phyloP scores from a whole-genome alignment of 306 rosid species.

The Sesbania bispinosa region DNA sequence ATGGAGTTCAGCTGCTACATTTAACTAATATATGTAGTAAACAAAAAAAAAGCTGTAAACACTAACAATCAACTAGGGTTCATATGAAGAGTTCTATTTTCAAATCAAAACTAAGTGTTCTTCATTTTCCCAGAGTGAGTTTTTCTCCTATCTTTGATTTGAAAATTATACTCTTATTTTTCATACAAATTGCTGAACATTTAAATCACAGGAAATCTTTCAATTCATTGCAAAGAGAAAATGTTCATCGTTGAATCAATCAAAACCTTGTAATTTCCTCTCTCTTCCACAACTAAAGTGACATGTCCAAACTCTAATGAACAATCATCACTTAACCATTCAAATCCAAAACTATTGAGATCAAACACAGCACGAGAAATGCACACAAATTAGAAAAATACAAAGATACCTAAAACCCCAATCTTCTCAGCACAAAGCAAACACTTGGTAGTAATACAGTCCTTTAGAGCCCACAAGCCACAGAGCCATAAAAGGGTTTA shows the following conservation, averaged over 20 bases:
- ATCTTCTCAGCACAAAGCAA: not conserved
- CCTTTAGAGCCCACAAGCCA: not conserved
- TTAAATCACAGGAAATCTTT: not conserved
- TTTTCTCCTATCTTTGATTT: not conserved
- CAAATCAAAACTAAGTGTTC: not conserved
- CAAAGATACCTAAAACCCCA: not conserved
- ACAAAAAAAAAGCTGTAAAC: not conserved
- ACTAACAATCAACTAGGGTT: not conserved
- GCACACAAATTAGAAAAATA: not conserved
- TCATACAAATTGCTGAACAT: not conserved
- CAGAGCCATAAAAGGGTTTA: not conserved
- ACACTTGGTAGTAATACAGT: not conserved
- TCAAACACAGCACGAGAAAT: not conserved
- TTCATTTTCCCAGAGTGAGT: not conserved
- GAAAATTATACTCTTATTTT: not conserved
- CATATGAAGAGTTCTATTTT: not conserved
- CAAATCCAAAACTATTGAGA: not conserved
- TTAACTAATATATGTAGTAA: not conserved
- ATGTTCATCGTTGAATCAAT: not conserved
- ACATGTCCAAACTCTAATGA: not conserved
- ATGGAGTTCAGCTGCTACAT: not conserved
- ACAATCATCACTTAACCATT: not conserved
- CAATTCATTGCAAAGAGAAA: not conserved
- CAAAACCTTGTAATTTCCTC: not conserved
- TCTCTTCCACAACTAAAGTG: not conserved